A percentile compares a stretch with the other conserved stretches of the same genome.
These are phyloP conservation scores for Fonsecaea monophora DNA, from an alignment of 2,329 filamentous ascomycete genomes.

Conservation along the genomic window DNA sequence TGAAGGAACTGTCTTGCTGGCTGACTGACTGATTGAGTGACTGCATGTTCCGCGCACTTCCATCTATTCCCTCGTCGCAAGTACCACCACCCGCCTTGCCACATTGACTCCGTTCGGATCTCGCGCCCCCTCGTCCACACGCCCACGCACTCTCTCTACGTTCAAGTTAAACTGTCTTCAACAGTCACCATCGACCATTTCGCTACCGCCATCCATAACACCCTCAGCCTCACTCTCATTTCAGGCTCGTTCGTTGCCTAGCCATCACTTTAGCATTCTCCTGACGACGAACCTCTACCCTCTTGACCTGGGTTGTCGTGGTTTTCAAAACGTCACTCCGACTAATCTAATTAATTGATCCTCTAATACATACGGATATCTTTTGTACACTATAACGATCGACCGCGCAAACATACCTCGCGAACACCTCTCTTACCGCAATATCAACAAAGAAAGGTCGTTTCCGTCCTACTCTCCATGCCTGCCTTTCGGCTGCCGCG, in stretches of 20 bases:
- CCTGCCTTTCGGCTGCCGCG: conserved; percentile 17
- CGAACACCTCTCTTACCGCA: not conserved
- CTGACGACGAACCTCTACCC: not conserved
- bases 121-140: not conserved
- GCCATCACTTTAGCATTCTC: not conserved
- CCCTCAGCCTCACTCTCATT: not conserved
- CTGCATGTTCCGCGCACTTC: not conserved
- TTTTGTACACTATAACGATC: not conserved
- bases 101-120: not conserved
- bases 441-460: not conserved
- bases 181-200: not conserved
- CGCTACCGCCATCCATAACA: not conserved
- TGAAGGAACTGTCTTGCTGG: not conserved
- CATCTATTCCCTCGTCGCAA: not conserved
- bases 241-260: not conserved
- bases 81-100: not conserved
- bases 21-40: not conserved
- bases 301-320: not conserved
- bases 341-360: not conserved
- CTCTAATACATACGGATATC: not conserved
- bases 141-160: not conserved
- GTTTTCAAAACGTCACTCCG: not conserved
- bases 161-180: not conserved
- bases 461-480: conserved; percentile 25
- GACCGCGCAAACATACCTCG: not conserved